phyloP scores from a whole-genome alignment of 129 eudicot genomes.

The Dittrichia graveolens region DNA sequence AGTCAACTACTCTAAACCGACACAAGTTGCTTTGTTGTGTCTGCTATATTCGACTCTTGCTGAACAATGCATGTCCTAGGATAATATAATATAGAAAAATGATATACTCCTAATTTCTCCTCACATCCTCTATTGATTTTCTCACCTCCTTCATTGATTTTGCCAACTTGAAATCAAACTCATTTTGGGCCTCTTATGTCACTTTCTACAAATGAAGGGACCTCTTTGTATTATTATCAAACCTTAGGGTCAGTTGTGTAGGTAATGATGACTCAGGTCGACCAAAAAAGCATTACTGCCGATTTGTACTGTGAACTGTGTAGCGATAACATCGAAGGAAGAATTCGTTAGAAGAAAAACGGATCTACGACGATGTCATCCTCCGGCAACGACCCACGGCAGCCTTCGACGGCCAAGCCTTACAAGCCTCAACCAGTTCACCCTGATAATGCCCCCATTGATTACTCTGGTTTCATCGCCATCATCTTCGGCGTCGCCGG shows the following conservation, averaged over 20 bases:
- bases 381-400: conserved; percentile 80
- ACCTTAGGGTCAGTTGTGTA: not conserved
- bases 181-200: not conserved
- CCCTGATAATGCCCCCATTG: conserved; percentile 76
- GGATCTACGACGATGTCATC: conserved; percentile 55
- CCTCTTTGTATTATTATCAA: not conserved
- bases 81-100: too few relatives aligned
- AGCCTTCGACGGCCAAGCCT: conserved; percentile 81
- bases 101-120: too few relatives aligned
- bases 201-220: not conserved
- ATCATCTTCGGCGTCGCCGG: conserved; percentile 85
- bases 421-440: conserved; percentile 52
- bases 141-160: too few relatives aligned
- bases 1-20: too few relatives aligned
- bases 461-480: conserved; percentile 93
- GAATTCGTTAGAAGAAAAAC: conserved; percentile 7
- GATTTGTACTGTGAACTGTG: not conserved
- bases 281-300: too few relatives aligned
- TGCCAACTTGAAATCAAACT: not conserved
- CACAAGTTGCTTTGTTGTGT: too few relatives aligned
- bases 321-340: conserved; percentile 5
- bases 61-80: too few relatives aligned
- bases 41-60: too few relatives aligned
- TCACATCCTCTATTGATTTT: too few relatives aligned
- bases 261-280: not conserved